Conservation (phyloP, 768 basidiomycete genomes). For the Mycena floridula region DNA sequence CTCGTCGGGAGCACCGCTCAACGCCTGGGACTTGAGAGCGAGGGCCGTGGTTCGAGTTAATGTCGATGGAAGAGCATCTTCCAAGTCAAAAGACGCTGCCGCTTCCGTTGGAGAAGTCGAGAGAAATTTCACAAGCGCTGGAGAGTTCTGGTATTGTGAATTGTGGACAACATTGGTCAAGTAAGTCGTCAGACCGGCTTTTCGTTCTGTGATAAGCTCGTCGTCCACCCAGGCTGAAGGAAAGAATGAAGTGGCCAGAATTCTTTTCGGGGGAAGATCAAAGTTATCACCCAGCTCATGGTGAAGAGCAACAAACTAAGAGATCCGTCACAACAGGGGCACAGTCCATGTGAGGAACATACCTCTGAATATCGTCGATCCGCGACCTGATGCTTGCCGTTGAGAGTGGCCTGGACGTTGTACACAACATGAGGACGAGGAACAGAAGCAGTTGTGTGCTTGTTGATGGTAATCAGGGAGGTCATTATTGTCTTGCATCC, state of each 20-base stretch:
- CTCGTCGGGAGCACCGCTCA: slow-evolving; percentile 6
- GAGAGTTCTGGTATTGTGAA: slow-evolving; percentile 27
- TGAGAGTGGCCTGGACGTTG: slow-evolving; percentile 26
- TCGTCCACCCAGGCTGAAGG: slow-evolving; percentile 52
- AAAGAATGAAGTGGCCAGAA: slow-evolving; percentile 38
- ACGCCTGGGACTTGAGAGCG: slow-evolving; percentile 6
- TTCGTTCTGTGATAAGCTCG: slow-evolving; percentile 44
- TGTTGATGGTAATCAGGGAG: slow-evolving; percentile 23
- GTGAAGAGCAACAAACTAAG: slow-evolving; percentile 35
- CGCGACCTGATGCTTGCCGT: slow-evolving; percentile 24
- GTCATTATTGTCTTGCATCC: too few relatives aligned
- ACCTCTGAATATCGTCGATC: slow-evolving; percentile 43
- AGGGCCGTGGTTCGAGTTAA: slow-evolving; percentile 32
- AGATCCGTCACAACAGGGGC: slow-evolving; percentile 2
- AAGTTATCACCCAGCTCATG: slow-evolving; percentile 29
- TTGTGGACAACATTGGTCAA: slow-evolving; percentile 31
- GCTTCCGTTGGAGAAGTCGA: slow-evolving; percentile 12
- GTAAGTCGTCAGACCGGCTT: slow-evolving; percentile 38
- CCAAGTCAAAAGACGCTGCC: slow-evolving; percentile 25
- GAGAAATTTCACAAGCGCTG: slow-evolving; percentile 33
- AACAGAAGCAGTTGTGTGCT: slow-evolving; percentile 40
- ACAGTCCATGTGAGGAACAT: slow-evolving; percentile 4
- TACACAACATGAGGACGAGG: slow-evolving; percentile 45
- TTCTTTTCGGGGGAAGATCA: slow-evolving; percentile 44
- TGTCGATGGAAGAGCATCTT: slow-evolving; percentile 43